Evolutionary conservation across 1,284 basidiomycete genomes (phyloP), one percentile per base, ranked within the genome.

Genomic region (Rhodotorula mucilaginosa): DNA sequence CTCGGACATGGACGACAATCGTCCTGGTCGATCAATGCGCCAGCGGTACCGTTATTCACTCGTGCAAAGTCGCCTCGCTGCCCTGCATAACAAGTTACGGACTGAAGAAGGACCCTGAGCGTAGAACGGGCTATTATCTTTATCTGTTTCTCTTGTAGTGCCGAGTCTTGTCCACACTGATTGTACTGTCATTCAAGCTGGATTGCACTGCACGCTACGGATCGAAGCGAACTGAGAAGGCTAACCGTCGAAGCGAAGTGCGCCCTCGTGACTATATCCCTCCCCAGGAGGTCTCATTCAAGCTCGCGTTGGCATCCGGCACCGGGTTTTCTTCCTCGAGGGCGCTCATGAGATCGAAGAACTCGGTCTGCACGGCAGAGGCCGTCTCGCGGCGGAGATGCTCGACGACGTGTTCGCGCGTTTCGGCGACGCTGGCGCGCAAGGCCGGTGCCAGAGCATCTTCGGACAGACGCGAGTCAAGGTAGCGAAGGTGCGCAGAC

Each of bases 31-130:
- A 46, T 68, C 46, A 68, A 68, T 10, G 58, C 68, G 31, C 66
- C 60, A 3, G 66, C 70, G 10, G 71, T 74, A 39, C 66, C 64
- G 23, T 49, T 74, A 16, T 74, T 72, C 26, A 74, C 73, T 26
- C 62, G 71, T 5, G 29, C 47, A 2, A 29, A 29, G 2, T 67
- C 66, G 10, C 0, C 65, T 31, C 31, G 64, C 56, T 29, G 52
- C 39, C 2, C 49, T 7, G 49, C 54, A 21, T 29, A 15, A 23
- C n/a, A 16, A 10, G 12, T 26, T n/a, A 7, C 51, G 26, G 23
- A 52, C 23, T 34, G 26, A 10, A 34, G 13, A 46, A 44, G 39
- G 39, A 44, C 39, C 10, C 39, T 44, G 39, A 44, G 39, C 39
- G 39, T 51, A 18, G 49, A 51, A 18, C 49, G 7, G 49, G 23